phyloP scores from a whole-genome alignment of 1,284 basidiomycete species.

The Gomphus sp. region DNA sequence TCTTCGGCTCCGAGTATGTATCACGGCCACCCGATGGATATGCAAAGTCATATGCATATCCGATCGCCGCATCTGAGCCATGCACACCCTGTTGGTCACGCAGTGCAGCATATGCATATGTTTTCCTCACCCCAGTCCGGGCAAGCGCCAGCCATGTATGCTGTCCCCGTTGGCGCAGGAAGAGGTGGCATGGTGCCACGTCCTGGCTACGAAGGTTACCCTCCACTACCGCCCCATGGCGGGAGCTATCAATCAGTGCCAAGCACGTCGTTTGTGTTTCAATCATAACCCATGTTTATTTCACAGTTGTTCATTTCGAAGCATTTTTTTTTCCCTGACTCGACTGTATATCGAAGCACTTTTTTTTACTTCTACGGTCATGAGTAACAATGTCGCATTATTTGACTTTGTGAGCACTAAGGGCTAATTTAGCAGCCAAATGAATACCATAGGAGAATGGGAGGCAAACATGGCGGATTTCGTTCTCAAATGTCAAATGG shows the following conservation, averaged over 20 bases:
- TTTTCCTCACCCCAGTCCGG: slow-evolving; percentile 4
- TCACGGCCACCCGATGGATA: slow-evolving; percentile 11
- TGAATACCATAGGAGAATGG: too few relatives aligned
- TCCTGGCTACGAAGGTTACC: slow-evolving; percentile 6
- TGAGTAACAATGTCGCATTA: not conserved
- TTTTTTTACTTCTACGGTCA: not conserved
- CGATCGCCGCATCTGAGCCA: slow-evolving; percentile 31
- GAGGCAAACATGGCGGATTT: too few relatives aligned
- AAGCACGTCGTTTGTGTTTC: slow-evolving; percentile 7
- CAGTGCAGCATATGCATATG: slow-evolving; percentile 7
- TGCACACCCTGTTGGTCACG: slow-evolving; percentile 23
- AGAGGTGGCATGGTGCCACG: slow-evolving; percentile 8
- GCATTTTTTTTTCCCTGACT: slow-evolving; percentile 4
- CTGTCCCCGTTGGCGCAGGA: slow-evolving; percentile 6
- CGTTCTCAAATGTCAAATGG: too few relatives aligned
- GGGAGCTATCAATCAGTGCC: slow-evolving; percentile 6
- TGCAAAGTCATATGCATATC: slow-evolving; percentile 9
- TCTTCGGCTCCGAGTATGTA: slow-evolving; percentile 3
- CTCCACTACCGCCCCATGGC: not conserved
- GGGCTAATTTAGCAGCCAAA: too few relatives aligned
- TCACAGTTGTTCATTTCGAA: not conserved
- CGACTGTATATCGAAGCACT: slow-evolving; percentile 7
- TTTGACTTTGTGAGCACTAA: too few relatives aligned
- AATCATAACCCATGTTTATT: slow-evolving; percentile 9
- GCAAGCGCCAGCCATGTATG: slow-evolving; percentile 9